Evolutionary conservation across 1,139 yeast genomes (phyloP).

Genomic region (Sugiyamaella sp.): DNA sequence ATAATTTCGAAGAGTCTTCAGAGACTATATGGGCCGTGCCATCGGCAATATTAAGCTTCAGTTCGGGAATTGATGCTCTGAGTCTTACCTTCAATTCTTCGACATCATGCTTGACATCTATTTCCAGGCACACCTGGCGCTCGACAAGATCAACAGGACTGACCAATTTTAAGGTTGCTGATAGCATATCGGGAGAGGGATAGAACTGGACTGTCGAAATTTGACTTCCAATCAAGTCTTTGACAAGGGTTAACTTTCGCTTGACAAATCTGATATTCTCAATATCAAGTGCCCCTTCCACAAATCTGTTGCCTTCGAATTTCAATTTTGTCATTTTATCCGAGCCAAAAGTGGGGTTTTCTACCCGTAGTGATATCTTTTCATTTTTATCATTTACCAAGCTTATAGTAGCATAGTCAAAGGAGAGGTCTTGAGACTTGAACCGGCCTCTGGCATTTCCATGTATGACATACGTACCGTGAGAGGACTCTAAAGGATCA

Average conservation of each 20-base stretch:
- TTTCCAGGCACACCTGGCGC: conserved; percentile 28
- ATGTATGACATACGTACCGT: conserved; percentile 14
- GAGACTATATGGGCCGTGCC: conserved; percentile 15
- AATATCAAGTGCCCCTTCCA: conserved; percentile 37
- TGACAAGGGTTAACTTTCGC: conserved; percentile 33
- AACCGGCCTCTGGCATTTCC: conserved; percentile 7
- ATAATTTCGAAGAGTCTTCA: not conserved
- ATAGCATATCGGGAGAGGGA: conserved; percentile 31
- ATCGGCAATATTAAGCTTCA: conserved; percentile 14
- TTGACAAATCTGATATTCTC: conserved; percentile 31
- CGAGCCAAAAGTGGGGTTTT: conserved; percentile 14
- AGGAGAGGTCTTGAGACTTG: conserved; percentile 22
- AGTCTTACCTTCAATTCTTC: conserved; percentile 16
- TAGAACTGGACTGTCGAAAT: conserved; percentile 28
- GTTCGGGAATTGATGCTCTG: conserved; percentile 8
- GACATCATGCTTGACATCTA: conserved; percentile 26
- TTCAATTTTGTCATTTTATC: conserved; percentile 18
- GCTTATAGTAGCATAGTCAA: conserved; percentile 26
- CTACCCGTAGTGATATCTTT: conserved; percentile 18
- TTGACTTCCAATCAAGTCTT: conserved; percentile 18
- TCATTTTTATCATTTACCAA: conserved; percentile 19
- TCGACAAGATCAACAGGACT: conserved; percentile 28
- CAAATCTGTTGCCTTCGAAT: conserved; percentile 32
- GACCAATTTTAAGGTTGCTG: conserved; percentile 30
- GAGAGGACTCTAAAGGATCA: conserved; percentile 8